Percentiles rank a stretch among this genome's conserved stretches.
Evolutionary conservation across 768 basidiomycete genomes (phyloP).

Genomic region (Kwoniella sp.): DNA sequence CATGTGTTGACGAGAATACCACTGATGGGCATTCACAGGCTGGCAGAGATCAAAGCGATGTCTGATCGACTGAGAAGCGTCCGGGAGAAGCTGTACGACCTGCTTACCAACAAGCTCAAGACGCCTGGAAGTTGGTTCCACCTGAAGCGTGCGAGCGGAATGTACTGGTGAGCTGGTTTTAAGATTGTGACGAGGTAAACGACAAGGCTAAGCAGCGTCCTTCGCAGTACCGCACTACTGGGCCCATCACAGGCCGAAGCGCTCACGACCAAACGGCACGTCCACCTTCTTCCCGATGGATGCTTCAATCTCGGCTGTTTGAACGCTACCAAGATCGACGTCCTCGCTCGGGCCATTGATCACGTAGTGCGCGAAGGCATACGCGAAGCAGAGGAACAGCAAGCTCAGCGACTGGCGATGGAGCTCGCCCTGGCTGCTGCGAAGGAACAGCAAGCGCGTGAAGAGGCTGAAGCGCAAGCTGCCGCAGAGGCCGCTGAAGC

Average conservation of each 20-base stretch:
- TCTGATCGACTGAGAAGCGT: conserved; percentile 90
- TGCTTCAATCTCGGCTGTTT: conserved; percentile 47
- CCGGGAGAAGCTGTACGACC: conserved; percentile 74
- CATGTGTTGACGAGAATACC: neutral
- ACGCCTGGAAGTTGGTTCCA: conserved; percentile 95
- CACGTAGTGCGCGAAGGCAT: conserved; percentile 35
- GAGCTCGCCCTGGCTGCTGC: conserved; percentile 36
- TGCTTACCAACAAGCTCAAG: conserved; percentile 68
- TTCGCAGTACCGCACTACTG: conserved; percentile 35
- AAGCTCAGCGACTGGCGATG: conserved; percentile 29
- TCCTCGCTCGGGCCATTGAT: conserved; percentile 40
- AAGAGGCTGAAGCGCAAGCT: conserved; percentile 35
- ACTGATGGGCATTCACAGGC: conserved; percentile 51
- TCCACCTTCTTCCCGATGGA: conserved; percentile 45
- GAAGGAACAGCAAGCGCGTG: conserved; percentile 28
- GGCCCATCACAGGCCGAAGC: conserved; percentile 29
- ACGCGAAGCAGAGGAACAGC: conserved; percentile 31
- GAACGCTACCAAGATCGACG: conserved; percentile 44
- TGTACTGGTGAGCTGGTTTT: conserved; percentile 72
- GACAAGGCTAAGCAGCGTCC: neutral
- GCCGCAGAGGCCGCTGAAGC: conserved; percentile 11
- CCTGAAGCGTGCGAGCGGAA: conserved; percentile 92
- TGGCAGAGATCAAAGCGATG: conserved; percentile 89
- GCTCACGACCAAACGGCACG: conserved; percentile 35
- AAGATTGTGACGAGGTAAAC: neutral